These are phyloP conservation scores for Cladosporium austrohemisphaericum DNA, from an alignment of 2,329 filamentous ascomycete genomes.

Conservation along the genomic window DNA sequence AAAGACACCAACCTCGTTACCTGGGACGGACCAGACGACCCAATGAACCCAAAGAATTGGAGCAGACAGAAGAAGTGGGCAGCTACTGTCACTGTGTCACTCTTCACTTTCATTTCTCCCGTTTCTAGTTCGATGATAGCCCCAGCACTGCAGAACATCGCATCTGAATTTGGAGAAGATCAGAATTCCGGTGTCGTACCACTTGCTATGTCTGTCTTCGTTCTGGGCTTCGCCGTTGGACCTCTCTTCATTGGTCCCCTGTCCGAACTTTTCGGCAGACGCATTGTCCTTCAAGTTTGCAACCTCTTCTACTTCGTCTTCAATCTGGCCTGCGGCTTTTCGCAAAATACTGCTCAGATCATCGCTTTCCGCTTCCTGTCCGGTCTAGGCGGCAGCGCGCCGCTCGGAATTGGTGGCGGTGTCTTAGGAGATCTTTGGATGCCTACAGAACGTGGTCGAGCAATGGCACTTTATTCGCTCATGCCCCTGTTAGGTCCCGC, in stretches of 20 bases:
- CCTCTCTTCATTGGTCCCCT: conserved; percentile 37
- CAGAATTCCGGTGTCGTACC: conserved; percentile 22
- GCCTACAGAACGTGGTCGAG: conserved; percentile 59
- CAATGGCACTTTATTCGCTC: conserved; percentile 60
- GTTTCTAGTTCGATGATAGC: conserved; percentile 39
- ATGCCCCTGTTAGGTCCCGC: conserved; percentile 63
- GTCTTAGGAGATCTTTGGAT: conserved; percentile 53
- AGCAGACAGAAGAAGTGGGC: conserved; percentile 42
- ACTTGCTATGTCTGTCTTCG: conserved; percentile 36
- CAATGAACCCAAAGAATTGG: conserved; percentile 48
- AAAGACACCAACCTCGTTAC: conserved; percentile 38
- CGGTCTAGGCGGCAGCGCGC: conserved; percentile 37
- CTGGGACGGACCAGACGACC: conserved; percentile 46
- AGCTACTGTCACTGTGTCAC: conserved; percentile 41
- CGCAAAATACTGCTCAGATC: conserved; percentile 29
- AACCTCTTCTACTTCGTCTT: conserved; percentile 38
- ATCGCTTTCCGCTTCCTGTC: conserved; percentile 39
- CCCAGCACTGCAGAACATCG: conserved; percentile 31
- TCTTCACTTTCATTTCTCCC: conserved; percentile 39
- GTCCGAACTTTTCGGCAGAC: conserved; percentile 36
- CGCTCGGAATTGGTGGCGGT: conserved; percentile 36
- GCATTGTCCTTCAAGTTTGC: conserved; percentile 34
- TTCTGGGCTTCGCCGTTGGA: conserved; percentile 37
- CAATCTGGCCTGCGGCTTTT: conserved; percentile 37
- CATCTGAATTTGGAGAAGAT: conserved; percentile 25